A percentile compares a stretch with the other conserved stretches of the same genome.
These are phyloP conservation scores for Lactarius sp. DNA, from an alignment of 768 basidiomycete species.

Conservation along the genomic window DNA sequence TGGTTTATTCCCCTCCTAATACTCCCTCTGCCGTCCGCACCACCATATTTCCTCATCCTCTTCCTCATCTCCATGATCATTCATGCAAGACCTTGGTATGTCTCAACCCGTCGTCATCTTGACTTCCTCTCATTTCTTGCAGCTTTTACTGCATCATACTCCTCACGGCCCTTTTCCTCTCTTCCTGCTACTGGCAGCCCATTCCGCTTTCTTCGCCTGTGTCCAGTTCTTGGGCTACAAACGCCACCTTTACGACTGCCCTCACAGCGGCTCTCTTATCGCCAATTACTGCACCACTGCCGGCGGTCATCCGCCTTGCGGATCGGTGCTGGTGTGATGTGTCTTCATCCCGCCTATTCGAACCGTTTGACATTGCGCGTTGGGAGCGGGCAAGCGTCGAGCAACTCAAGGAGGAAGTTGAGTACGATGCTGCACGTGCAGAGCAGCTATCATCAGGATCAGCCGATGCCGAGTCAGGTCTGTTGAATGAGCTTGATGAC, in stretches of 20 bases:
- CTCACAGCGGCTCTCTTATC: conserved; percentile 40
- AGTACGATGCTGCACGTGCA: conserved; percentile 35
- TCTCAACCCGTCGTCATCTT: conserved; percentile 15
- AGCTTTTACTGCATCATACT: conserved; percentile 88
- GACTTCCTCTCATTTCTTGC: neutral
- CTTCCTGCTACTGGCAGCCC: conserved; percentile 89
- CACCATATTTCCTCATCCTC: conserved; percentile 72
- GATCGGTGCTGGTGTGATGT: conserved; percentile 90
- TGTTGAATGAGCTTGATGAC: conserved; percentile 4
- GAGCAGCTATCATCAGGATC: conserved; percentile 23
- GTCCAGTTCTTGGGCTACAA: conserved; percentile 60
- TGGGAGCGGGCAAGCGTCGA: conserved; percentile 71
- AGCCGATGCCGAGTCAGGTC: neutral
- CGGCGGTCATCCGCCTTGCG: conserved; percentile 55
- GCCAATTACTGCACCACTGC: conserved; percentile 41
- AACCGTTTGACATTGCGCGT: conserved; percentile 67
- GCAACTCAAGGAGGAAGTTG: conserved; percentile 37
- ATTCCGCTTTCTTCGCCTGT: conserved; percentile 61
- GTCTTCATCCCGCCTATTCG: conserved; percentile 57
- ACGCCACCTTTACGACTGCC: conserved; percentile 70
- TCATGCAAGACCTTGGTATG: conserved; percentile 82
- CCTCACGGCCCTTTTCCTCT: conserved; percentile 75
- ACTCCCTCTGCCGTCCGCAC: conserved; percentile 72
- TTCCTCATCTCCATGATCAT: conserved; percentile 73
- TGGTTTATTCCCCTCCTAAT: conserved; percentile 80